phyloP scores from a whole-genome alignment of 768 basidiomycete genomes.

The Suillus cothurnatus region DNA sequence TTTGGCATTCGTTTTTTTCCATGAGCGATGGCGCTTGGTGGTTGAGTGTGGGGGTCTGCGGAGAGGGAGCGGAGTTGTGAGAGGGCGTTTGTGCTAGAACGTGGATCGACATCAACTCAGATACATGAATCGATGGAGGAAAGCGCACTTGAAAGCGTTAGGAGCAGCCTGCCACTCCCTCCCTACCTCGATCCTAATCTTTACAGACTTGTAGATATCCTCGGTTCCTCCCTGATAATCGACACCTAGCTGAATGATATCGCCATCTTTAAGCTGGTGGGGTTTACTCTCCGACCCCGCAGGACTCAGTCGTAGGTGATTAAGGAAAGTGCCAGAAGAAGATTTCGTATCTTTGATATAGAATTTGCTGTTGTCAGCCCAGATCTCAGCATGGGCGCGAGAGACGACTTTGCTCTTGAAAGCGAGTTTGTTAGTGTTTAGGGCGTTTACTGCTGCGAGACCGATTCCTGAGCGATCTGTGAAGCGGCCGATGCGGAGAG shows the following conservation, averaged over 20 bases:
- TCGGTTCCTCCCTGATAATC: constrained; percentile 98
- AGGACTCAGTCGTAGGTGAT: constrained; percentile 85
- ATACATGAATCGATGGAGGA: neutral
- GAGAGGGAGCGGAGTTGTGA: constrained; percentile 81
- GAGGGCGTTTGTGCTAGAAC: constrained; percentile 66
- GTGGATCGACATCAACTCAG: neutral
- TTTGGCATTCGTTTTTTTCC: constrained; percentile 36
- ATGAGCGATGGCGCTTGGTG: constrained; percentile 15
- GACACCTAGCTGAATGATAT: constrained; percentile 92
- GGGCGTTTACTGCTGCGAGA: constrained; percentile 59
- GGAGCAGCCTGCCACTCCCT: constrained; percentile 87
- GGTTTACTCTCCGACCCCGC: constrained; percentile 83
- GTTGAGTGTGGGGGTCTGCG: constrained; percentile 32
- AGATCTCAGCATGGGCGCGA: constrained; percentile 92
- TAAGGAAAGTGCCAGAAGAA: constrained; percentile 91
- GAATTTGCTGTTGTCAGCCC: constrained; percentile 75
- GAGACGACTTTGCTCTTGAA: constrained; percentile 97
- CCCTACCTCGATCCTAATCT: constrained; percentile 90
- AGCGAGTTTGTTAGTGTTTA: constrained; percentile 82
- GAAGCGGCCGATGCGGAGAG: constrained; percentile 91
- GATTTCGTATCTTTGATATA: constrained; percentile 90
- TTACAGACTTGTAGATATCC: constrained; percentile 97
- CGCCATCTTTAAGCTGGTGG: constrained; percentile 86
- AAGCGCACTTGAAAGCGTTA: constrained; percentile 81
- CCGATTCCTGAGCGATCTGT: constrained; percentile 53